phyloP scores from a whole-genome alignment of 2,329 filamentous ascomycete species.

The Kalaharituber pfeilii region DNA sequence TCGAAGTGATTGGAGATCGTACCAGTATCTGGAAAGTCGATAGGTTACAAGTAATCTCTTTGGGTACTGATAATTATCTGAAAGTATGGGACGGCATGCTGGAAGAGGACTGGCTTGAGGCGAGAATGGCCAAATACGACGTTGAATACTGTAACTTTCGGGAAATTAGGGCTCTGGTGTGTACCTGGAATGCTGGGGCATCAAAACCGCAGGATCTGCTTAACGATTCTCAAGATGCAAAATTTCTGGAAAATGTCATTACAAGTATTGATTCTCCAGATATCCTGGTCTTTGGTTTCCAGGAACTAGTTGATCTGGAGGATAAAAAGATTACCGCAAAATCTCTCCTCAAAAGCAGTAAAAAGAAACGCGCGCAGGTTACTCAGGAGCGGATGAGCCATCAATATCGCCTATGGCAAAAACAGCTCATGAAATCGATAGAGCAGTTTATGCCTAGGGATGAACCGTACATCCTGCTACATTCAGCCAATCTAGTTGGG shows the following conservation, averaged over 20 bases:
- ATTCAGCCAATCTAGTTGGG: slow-evolving; percentile 78
- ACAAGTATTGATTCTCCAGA: slow-evolving; percentile 58
- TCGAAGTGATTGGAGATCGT: slow-evolving; percentile 57
- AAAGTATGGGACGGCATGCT: slow-evolving; percentile 83
- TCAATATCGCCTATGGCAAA: slow-evolving; percentile 90
- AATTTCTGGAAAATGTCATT: slow-evolving; percentile 67
- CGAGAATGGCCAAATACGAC: slow-evolving; percentile 70
- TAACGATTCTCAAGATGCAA: slow-evolving; percentile 49
- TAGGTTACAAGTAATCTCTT: slow-evolving; percentile 64
- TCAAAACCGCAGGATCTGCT: slow-evolving; percentile 71
- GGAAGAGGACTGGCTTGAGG: slow-evolving; percentile 85
- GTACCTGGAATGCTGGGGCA: slow-evolving; percentile 98
- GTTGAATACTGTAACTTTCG: slow-evolving; percentile 71
- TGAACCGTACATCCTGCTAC: slow-evolving; percentile 66
- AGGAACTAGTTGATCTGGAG: slow-evolving; percentile 94
- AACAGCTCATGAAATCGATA: slow-evolving; percentile 65
- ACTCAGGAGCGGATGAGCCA: slow-evolving; percentile 89
- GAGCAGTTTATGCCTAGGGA: slow-evolving; percentile 66
- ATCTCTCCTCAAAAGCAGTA: slow-evolving; percentile 59
- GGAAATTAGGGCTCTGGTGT: slow-evolving; percentile 57
- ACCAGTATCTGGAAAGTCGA: slow-evolving; percentile 75
- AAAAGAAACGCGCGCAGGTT: slow-evolving; percentile 58
- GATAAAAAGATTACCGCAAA: slow-evolving; percentile 96
- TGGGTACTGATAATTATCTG: slow-evolving; percentile 73
- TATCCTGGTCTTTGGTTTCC: slow-evolving; percentile 88